These are phyloP conservation scores for Drechslerella coelobrocha DNA, from an alignment of 2,329 filamentous ascomycete species.

Conservation along the genomic window DNA sequence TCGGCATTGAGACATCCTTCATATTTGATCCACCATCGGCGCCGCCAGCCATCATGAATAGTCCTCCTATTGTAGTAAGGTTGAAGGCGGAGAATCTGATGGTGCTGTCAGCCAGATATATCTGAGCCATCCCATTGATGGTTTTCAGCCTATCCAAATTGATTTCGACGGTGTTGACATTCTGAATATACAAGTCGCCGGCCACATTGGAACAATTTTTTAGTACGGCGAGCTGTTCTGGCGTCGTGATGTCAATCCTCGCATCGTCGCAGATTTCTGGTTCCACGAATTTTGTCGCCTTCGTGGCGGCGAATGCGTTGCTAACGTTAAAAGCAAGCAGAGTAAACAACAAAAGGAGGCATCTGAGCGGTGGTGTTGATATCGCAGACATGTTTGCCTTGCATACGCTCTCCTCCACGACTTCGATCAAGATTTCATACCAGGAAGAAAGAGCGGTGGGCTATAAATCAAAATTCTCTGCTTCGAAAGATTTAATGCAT, in stretches of 20 bases:
- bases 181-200: slow-evolving; percentile 39
- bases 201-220: slow-evolving; percentile 34
- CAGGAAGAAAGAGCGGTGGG: too few species aligned
- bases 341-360: slow-evolving; percentile 21
- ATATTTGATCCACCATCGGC: slow-evolving; percentile 25
- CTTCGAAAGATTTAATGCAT: too few species aligned
- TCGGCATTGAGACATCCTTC: slow-evolving; percentile 29
- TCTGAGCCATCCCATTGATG: slow-evolving; percentile 44
- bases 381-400: slow-evolving; percentile 27
- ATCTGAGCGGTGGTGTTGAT: background rate
- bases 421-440: too few species aligned
- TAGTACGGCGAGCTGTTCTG: slow-evolving; percentile 23
- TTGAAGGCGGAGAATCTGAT: slow-evolving; percentile 35
- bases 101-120: slow-evolving; percentile 38
- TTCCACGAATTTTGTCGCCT: slow-evolving; percentile 3
- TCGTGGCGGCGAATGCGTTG: slow-evolving; percentile 30
- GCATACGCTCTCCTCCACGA: too few species aligned
- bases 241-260: slow-evolving; percentile 32
- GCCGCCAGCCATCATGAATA: slow-evolving; percentile 42
- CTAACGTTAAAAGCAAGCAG: slow-evolving; percentile 31
- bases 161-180: slow-evolving; percentile 40
- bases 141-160: slow-evolving; percentile 25
- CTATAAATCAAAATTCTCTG: too few species aligned
- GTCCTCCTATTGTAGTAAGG: slow-evolving; percentile 36
- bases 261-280: slow-evolving; percentile 39